Evolutionary conservation across 148 eudicot species (phyloP), one percentile per base, ranked within the genome.

Genomic region (Spergularia bocconei): DNA sequence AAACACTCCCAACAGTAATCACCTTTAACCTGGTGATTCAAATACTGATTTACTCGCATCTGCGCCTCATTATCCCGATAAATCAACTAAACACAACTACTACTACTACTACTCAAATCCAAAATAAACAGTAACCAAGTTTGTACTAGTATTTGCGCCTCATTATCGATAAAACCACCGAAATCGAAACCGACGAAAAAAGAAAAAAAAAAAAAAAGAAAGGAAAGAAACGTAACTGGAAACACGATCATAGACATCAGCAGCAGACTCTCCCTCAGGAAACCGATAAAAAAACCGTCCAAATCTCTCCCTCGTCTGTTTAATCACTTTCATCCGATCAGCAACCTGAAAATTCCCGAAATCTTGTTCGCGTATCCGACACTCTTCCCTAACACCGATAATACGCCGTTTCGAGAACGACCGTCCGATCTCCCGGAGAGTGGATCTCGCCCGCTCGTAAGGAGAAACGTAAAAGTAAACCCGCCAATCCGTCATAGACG

Each of bases 261-360:
- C 97, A 61, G 93, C 93, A 36, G 98, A 95, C 67, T 95, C 98
- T 0, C 98, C 98, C 67, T 95, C 93, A 8, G 98, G 98, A 74
- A 95, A 95, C 12, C 97, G 81, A 72, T 92, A 92, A 67, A 89
- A 95, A 57, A 95, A 95, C 78, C 96, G 85, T 25, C 98, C 97
- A 52, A 86, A 95, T 68, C 80, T 82, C 72, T 85, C 84, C 2
- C 98, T 72, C 0, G 86, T 83, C 74, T 87, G 82, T 72, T 95
- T 95, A 19, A 90, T 82, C 50, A 20, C 77, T 77, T 82, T 83
- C 97, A 95, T 94, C 69, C 87, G 76, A 41, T 87, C 88, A 59
- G 83, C 87, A 17, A 84, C 90, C 79, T 92, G 97, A 63, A 95
- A 95, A 78, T 95, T 95, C 70, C 96, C 98, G 73, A 92, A 94